Percentiles rank a stretch among this genome's conserved stretches.
Evolutionary conservation across 805 yeast species (phyloP).

Genomic region (Blastobotrys terrestris): DNA sequence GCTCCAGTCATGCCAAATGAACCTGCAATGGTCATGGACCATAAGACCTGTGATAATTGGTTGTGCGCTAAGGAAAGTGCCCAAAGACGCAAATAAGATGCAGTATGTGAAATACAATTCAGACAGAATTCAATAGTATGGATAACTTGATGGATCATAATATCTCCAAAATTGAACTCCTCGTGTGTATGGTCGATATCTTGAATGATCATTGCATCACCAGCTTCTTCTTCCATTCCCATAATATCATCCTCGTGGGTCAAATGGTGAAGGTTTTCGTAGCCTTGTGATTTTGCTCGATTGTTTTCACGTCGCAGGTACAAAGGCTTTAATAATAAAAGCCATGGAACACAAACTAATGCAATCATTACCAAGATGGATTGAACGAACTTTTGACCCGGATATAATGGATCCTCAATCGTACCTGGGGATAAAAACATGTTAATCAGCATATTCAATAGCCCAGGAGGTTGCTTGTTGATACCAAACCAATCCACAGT

Average conservation of each 20-base stretch:
- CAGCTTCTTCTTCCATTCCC: slow-evolving; percentile 30
- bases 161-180: slow-evolving; percentile 77
- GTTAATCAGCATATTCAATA: slow-evolving; percentile 88
- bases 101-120: slow-evolving; percentile 96
- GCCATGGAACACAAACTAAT: slow-evolving; percentile 87
- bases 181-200: slow-evolving; percentile 40
- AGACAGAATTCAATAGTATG: slow-evolving; percentile 97
- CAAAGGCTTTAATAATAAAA: slow-evolving; percentile 78
- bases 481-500: slow-evolving; percentile 80
- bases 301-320: slow-evolving; percentile 54
- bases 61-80: slow-evolving; percentile 96
- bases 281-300: slow-evolving; percentile 41
- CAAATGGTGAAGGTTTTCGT: slow-evolving; percentile 43
- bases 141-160: slow-evolving; percentile 94
- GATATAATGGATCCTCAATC: slow-evolving; percentile 70
- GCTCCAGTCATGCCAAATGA: slow-evolving; percentile 67
- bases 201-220: slow-evolving; percentile 25
- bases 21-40: slow-evolving; percentile 90
- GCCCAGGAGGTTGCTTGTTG: slow-evolving; percentile 81
- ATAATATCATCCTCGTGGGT: slow-evolving; percentile 28
- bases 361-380: slow-evolving; percentile 66
- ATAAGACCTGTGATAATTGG: slow-evolving; percentile 84
- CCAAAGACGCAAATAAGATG: slow-evolving; percentile 94
- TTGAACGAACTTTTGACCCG: slow-evolving; percentile 76
- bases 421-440: slow-evolving; percentile 94